Evolutionary conservation across 805 yeast genomes (phyloP).

Genomic region (Torulaspora quercuum): DNA sequence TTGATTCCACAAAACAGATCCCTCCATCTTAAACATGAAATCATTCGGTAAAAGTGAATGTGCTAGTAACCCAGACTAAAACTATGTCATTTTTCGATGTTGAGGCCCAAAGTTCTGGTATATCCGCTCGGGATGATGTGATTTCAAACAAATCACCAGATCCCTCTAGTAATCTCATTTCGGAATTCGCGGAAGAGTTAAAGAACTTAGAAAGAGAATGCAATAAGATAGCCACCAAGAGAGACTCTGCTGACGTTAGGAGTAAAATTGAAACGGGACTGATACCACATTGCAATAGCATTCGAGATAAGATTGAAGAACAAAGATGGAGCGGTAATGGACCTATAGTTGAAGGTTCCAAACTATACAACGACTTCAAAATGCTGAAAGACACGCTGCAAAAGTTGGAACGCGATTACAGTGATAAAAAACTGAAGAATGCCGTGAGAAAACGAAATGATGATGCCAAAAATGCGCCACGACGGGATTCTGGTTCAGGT

Average conservation of each 20-base stretch:
- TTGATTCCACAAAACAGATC: too few relatives aligned
- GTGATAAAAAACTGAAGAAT: slow-evolving; percentile 41
- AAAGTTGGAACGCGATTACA: slow-evolving; percentile 44
- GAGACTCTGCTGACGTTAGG: slow-evolving; percentile 42
- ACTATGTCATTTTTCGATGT: slow-evolving; percentile 30
- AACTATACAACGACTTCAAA: slow-evolving; percentile 54
- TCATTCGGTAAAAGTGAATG: too few relatives aligned
- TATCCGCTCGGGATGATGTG: slow-evolving; percentile 4
- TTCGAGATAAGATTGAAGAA: slow-evolving; percentile 22
- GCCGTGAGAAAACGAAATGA: slow-evolving; percentile 11
- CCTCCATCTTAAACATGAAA: too few relatives aligned
- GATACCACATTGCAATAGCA: slow-evolving; percentile 23
- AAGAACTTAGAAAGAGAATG: slow-evolving; percentile 17
- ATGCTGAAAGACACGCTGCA: slow-evolving; percentile 48
- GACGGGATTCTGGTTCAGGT: slow-evolving; percentile 20
- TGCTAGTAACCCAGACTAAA: too few relatives aligned
- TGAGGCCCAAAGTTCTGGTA: slow-evolving; percentile 16
- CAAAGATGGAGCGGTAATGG: slow-evolving; percentile 8
- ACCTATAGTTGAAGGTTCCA: slow-evolving; percentile 21
- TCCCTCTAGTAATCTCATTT: slow-evolving; percentile 11
- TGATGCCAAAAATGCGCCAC: slow-evolving; percentile 12
- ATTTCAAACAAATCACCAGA: slow-evolving; percentile 1
- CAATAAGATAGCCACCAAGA: slow-evolving; percentile 21
- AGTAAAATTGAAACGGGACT: slow-evolving; percentile 22
- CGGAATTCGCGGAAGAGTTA: slow-evolving; percentile 17